Evolutionary conservation across 306 rosid species (phyloP).

Genomic region (Herpetospermum pedunculosum): DNA sequence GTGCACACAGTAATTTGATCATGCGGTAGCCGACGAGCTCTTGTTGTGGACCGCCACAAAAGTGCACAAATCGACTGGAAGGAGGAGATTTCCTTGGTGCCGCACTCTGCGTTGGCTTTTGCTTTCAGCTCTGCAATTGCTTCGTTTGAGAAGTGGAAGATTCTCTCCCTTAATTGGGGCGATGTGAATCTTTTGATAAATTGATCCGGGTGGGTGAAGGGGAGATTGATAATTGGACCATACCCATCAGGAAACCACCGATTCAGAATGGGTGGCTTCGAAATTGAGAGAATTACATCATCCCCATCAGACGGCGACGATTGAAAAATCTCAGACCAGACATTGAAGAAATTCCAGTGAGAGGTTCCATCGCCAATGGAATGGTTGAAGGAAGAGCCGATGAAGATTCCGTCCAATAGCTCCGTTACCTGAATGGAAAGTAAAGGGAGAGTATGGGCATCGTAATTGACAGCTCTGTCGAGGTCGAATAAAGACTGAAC

Average conservation of each 20-base stretch:
- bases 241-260: constrained; percentile 41
- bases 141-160: constrained; percentile 44
- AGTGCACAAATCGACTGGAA: constrained; percentile 45
- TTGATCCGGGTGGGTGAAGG: constrained; percentile 28
- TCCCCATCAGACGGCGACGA: neutral
- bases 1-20: neutral
- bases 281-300: neutral
- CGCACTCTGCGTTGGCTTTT: constrained; percentile 33
- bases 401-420: constrained; percentile 41
- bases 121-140: constrained; percentile 40
- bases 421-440: constrained; percentile 46
- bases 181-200: constrained; percentile 27
- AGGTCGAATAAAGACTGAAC: constrained; percentile 47
- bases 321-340: constrained; percentile 48
- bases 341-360: constrained; percentile 47
- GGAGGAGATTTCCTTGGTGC: constrained; percentile 32
- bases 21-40: neutral
- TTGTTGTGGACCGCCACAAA: constrained; percentile 25
- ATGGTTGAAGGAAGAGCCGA: constrained; percentile 56
- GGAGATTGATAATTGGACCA: constrained; percentile 31
- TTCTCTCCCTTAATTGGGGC: constrained; percentile 31
- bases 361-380: constrained; percentile 28
- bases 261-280: constrained; percentile 23
- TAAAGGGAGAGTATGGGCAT: constrained; percentile 42
- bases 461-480: constrained; percentile 35